Evolutionary conservation across 768 basidiomycete species (phyloP), one percentile per base, ranked within the genome.

Genomic region (Leccinellum rugosiceps): DNA sequence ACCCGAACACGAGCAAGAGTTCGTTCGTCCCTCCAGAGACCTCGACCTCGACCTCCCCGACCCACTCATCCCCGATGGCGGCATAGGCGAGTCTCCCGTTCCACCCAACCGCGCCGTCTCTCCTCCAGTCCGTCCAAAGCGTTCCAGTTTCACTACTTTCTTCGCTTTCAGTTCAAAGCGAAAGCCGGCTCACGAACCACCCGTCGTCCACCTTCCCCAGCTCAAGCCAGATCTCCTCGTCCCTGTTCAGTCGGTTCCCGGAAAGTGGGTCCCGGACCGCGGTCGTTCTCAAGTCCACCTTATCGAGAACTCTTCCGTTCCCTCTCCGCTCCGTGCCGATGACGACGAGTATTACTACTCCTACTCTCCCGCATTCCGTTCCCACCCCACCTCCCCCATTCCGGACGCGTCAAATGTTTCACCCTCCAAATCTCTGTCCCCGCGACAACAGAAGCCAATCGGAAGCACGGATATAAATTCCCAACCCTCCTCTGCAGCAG

Each of bases 21-120:
- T 74, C 25, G 72, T 68, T 5, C 34, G 15, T 43, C 63, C 66
- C 6, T 64, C 72, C 26, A 50, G 73, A 41, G 41, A 19, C 41
- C 15, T 15, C 34, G 14, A 14, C 32, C 15, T 15, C 34, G 15
- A 35, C 15, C 15, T 35, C 15, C 34, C 34, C 1, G 34, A 35
- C 34, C 34, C 78, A 62, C 71, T 78, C 63, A 76, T 75, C 57
- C 68, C 80, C 34, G 68, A 76, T 5, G 86, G 84, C 30, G 87
- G 84, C 25, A 79, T 90, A 21, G 88, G 88, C 28, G 85, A 87
- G 58, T 81, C 85, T 0, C 90, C 89, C 4, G 71, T 59, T 30
- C 68, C 66, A 15, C 0, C 60, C 32, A 66, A 59, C 6, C 74
- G 70, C 2, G 59, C 67, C 4, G 28, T 58, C 45, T 52, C 19